These are phyloP conservation scores for Chlamydomonas sp. DNA, from an alignment of 139 green algal genomes.

Conservation along the genomic window DNA sequence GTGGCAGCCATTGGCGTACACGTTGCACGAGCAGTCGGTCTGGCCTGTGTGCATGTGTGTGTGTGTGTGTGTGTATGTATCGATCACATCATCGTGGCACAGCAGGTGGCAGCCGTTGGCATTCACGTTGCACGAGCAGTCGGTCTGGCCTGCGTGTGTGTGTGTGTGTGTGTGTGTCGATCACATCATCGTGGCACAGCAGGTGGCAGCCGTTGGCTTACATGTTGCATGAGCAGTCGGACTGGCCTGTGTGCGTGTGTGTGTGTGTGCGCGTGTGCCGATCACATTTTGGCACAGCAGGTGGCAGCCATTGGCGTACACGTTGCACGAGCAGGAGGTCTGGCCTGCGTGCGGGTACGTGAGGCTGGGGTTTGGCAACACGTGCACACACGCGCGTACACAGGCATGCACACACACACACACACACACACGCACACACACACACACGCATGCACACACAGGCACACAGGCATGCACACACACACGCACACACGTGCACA, in stretches of 20 bases:
- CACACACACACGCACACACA: too few relatives aligned
- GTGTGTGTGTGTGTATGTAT: constrained; percentile 51
- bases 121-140: constrained; percentile 86
- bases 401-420: too few relatives aligned
- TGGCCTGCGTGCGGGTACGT: too few relatives aligned
- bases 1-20: constrained; percentile 70
- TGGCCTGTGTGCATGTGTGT: constrained; percentile 32
- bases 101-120: constrained; percentile 59
- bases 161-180: constrained; percentile 59
- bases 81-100: constrained; percentile 89
- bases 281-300: constrained; percentile 86
- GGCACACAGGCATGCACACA: too few relatives aligned
- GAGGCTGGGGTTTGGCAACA: too few relatives aligned
- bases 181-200: constrained; percentile 85
- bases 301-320: constrained; percentile 70
- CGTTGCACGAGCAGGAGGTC: constrained; percentile 81
- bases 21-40: constrained; percentile 82
- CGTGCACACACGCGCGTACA: too few relatives aligned
- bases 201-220: constrained; percentile 66
- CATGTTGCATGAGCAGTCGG: constrained; percentile 81
- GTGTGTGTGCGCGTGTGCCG: too few relatives aligned
- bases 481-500: too few relatives aligned
- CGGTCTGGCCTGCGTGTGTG: constrained; percentile 53
- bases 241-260: constrained; percentile 73
- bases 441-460: too few relatives aligned